phyloP scores from a whole-genome alignment of 129 eudicot species.

The Saposhnikovia divaricata region DNA sequence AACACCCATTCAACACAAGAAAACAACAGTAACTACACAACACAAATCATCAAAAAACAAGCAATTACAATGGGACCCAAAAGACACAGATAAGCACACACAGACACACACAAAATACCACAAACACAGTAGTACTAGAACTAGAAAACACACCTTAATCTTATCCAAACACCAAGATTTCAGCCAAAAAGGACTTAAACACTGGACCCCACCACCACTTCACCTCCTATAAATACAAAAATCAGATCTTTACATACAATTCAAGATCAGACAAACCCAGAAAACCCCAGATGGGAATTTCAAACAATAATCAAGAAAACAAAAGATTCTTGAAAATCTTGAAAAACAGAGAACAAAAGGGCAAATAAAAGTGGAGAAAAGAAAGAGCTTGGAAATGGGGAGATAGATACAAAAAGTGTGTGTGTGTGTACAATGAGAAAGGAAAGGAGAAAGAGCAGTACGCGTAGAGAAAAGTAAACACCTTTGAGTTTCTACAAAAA shows the following conservation, averaged over 20 bases:
- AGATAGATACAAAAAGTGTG: background rate
- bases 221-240: background rate
- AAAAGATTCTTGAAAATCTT: background rate
- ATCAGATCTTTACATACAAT: slow-evolving; percentile 12
- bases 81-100: background rate
- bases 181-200: slow-evolving; percentile 4
- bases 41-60: background rate
- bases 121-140: background rate
- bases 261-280: slow-evolving; percentile 14
- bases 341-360: background rate
- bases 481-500: background rate
- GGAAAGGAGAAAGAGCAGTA: background rate
- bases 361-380: background rate
- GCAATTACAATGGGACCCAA: background rate
- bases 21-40: background rate
- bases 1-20: slow-evolving; percentile 1
- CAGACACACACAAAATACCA: no score
- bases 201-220: slow-evolving; percentile 10
- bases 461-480: background rate
- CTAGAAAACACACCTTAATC: slow-evolving; percentile 21
- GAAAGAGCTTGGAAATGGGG: background rate
- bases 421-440: background rate
- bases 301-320: background rate
- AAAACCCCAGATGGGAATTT: slow-evolving; percentile 8
- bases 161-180: slow-evolving; percentile 11